Base-by-base conservation (phyloP, 2,329 filamentous ascomycete genomes). In the Claviceps citrina region DNA sequence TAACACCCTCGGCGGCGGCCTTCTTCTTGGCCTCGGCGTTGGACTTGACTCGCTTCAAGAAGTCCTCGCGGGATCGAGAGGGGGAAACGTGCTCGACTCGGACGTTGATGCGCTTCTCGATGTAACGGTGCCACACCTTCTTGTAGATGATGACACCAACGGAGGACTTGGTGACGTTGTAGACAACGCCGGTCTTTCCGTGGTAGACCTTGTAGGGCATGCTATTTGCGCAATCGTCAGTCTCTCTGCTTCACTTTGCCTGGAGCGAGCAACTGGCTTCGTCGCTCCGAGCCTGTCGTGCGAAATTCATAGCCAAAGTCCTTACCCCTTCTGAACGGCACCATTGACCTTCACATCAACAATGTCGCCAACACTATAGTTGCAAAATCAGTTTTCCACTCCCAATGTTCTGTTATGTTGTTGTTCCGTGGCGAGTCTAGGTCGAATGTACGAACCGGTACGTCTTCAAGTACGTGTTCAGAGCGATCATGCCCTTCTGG, bases 71-170 rank as follows among this genome's bases (percentile, higher is more conserved):
- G 60, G 89, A 96, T 66, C 91, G 83, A 56, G 89, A 96, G 64
- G 84, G 83, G 61, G 71, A 70, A 70, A 98, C 77, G 81, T 98
- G 91, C 81, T 98, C 91, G 68, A 96, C 70, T 65, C 91, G 85
- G 71, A 98, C 76, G 80, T 94, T 96, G 75, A 98, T 80, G 67
- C 91, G 89, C 86, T 98, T 98, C 84, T 98, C 91, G 66, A 98
- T 76, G 80, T 95, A 98, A 62, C 89, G 84, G 81, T 96, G 91
- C 72, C 87, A 86, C 66, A 98, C 91, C 69, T 93, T 85, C 80
- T 94, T 95, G 83, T 93, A 89, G 71, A 98, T 84, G 72, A 98
- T 95, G 68, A 98, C 83, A 61, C 91, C 91, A 64, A 98, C 86
- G 52, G 91, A 84, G 58, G 78, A 83, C 80, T 95, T 94, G 71